Base-by-base conservation (phyloP, 495 filamentous ascomycete species). In the Xylaria telfairii region DNA sequence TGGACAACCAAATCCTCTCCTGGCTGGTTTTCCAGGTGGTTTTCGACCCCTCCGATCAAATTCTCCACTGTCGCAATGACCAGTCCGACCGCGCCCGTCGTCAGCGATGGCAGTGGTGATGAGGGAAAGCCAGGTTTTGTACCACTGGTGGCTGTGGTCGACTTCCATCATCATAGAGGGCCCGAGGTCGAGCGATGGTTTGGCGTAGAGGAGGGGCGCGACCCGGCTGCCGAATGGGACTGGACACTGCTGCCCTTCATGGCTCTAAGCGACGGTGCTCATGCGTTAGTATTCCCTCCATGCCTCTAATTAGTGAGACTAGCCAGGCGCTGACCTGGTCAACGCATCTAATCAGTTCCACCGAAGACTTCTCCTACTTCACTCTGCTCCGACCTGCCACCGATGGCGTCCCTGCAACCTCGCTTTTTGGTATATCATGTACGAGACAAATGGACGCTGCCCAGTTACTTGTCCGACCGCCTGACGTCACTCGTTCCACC, bases 311-410 rank as follows among this genome's bases (percentile, higher is more conserved):
- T 12, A 12, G 19, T 30, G 63, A 42, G 44, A 71, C 56, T 30
- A 42, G 13, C 44, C n/a, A 5, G 53, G 53, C 41, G 44, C 68
- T 68, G 19, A 69, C 67, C 21, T 21, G n/a, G 51, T 61, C 70
- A 68, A 70, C 61, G 34, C 61, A 32, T 15, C 7, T n/a, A n/a
- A 61, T 49, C 74, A 96, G 93, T 47, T 88, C 92, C 10, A 91
- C 90, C 30, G 96, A 99, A 79, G 96, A 98, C 80, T 98, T 98
- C 85, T 97, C 94, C 65, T 99, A 98, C 83, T 99, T 99, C 81
- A 98, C 96, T 17, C 91, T 99, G 47, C 87, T 92, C 56, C 90
- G 89, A 54, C 90, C 89, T 61, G 89, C 86, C 46, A 89, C 87
- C 41, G 78, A 82, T 46, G 80, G 80, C 6, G 75, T 77, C 10